Conservation (phyloP, 805 yeast species). For the Candida vartiovaarae region DNA sequence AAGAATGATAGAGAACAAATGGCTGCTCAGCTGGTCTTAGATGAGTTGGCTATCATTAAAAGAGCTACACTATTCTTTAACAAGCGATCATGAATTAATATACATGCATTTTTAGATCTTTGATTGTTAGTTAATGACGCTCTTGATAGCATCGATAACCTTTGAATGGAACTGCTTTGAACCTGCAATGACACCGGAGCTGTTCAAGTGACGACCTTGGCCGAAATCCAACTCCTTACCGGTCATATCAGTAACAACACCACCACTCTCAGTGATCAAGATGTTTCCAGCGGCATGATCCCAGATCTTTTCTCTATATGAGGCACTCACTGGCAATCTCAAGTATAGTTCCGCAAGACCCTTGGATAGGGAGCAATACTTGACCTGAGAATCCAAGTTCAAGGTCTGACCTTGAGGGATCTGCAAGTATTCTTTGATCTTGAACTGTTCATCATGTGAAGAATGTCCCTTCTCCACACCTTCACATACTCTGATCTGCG, state of each 20-base stretch:
- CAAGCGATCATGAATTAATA: slow-evolving; percentile 4
- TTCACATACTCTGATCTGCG: slow-evolving; percentile 67
- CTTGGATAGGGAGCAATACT: slow-evolving; percentile 83
- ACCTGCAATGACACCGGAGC: slow-evolving; percentile 94
- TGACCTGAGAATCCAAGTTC: slow-evolving; percentile 92
- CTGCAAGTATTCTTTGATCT: slow-evolving; percentile 57
- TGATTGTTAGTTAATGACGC: neutral
- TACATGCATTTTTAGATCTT: neutral
- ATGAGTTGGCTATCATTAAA: slow-evolving; percentile 12
- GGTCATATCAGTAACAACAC: slow-evolving; percentile 76
- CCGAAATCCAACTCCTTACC: slow-evolving; percentile 78
- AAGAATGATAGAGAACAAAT: slow-evolving; percentile 11
- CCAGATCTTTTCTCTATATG: slow-evolving; percentile 93
- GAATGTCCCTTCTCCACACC: slow-evolving; percentile 96
- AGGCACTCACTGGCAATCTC: slow-evolving; percentile 71
- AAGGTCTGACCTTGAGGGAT: slow-evolving; percentile 56
- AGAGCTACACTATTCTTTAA: slow-evolving; percentile 8
- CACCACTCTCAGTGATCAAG: slow-evolving; percentile 85
- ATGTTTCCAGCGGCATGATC: slow-evolving; percentile 97
- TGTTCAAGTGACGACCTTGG: slow-evolving; percentile 66
- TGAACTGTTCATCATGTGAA: slow-evolving; percentile 77
- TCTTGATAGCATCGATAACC: slow-evolving; percentile 25
- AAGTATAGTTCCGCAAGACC: slow-evolving; percentile 92
- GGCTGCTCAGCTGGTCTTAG: slow-evolving; percentile 14
- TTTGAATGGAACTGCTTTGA: slow-evolving; percentile 24